A percentile compares a stretch with the other conserved stretches of the same genome.
These are phyloP conservation scores for Ogataea nitratoaversa DNA, from an alignment of 805 yeast genomes.

Conservation along the genomic window DNA sequence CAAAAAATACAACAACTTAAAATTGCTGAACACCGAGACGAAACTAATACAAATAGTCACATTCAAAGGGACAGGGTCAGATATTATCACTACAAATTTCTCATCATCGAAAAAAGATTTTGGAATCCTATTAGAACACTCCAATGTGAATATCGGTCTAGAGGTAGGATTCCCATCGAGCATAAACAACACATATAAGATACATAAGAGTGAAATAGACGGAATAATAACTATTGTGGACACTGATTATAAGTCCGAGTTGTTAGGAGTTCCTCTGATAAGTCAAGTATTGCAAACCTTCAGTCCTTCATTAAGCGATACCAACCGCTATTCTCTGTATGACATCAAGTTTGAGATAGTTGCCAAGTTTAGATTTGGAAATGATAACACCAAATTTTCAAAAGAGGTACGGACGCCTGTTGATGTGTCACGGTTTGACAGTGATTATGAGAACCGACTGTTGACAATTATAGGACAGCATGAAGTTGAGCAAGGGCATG, in stretches of 20 bases:
- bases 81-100: not conserved
- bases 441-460: not conserved
- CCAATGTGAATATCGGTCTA: not conserved
- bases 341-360: not conserved
- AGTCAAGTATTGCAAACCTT: conserved; percentile 1
- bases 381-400: not conserved
- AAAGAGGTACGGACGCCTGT: conserved; percentile 1
- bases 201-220: not conserved
- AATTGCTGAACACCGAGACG: not conserved
- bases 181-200: not conserved
- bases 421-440: not conserved
- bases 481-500: not conserved
- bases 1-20: not conserved
- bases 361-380: not conserved
- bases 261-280: not conserved
- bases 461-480: not conserved
- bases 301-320: not conserved
- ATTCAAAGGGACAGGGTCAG: conserved; percentile 1
- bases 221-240: conserved; percentile 1
- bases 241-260: not conserved
- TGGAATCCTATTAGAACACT: conserved; percentile 1
- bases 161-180: not conserved
- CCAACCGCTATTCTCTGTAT: not conserved
- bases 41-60: not conserved
- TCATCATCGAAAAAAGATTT: not conserved